These are phyloP conservation scores for Rhodotorula graminis DNA, from an alignment of 768 basidiomycete genomes.

Conservation along the genomic window DNA sequence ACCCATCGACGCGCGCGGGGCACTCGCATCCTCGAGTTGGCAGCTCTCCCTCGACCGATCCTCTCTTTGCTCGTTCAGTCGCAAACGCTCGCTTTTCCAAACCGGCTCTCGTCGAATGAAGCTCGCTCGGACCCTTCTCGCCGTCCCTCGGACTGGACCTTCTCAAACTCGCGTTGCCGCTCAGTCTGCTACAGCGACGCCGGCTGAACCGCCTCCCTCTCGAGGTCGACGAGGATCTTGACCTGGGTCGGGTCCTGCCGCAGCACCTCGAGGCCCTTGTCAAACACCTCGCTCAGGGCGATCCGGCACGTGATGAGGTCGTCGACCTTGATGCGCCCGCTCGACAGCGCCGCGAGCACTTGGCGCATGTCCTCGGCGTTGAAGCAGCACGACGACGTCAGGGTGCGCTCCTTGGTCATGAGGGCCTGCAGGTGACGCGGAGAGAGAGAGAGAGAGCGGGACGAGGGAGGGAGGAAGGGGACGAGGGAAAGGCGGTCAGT, in stretches of 20 bases:
- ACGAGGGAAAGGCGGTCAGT: background rate
- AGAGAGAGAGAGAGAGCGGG: background rate
- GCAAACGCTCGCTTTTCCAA: too few relatives aligned
- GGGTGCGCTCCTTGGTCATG: conserved; percentile 49
- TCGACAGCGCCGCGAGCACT: conserved; percentile 50
- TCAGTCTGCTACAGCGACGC: background rate
- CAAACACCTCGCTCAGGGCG: conserved; percentile 50
- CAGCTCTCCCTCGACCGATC: too few relatives aligned
- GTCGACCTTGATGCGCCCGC: conserved; percentile 50
- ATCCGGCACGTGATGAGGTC: conserved; percentile 53
- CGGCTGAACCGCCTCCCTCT: background rate
- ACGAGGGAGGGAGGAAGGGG: background rate
- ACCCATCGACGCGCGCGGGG: too few relatives aligned
- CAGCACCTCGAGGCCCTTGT: conserved; percentile 51
- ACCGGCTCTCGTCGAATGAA: too few relatives aligned
- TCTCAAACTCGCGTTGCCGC: background rate
- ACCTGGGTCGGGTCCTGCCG: conserved; percentile 52
- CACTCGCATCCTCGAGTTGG: too few relatives aligned
- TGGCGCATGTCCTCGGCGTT: conserved; percentile 50
- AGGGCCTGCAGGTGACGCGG: conserved; percentile 42
- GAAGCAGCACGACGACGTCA: conserved; percentile 51
- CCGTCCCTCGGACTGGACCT: too few relatives aligned
- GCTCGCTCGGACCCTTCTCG: too few relatives aligned
- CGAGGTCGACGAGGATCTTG: conserved; percentile 48
- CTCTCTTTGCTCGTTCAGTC: too few relatives aligned